phyloP scores from a whole-genome alignment of 2,329 filamentous ascomycete genomes.

The Cladophialophora carrionii region DNA sequence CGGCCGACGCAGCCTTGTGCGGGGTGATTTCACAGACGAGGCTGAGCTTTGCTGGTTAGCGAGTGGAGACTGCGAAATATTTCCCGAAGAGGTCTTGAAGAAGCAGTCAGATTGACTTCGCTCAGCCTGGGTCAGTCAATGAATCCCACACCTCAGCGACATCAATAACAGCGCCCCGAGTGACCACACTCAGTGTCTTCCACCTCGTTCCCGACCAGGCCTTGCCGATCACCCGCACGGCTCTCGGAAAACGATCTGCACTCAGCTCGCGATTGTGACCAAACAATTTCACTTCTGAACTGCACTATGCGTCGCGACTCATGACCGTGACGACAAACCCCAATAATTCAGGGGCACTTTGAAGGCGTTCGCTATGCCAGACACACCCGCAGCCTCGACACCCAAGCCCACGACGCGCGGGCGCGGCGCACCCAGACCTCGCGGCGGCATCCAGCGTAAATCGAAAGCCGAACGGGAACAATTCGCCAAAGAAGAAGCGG shows the following conservation, averaged over 20 bases:
- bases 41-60: background rate
- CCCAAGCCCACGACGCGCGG: conserved; percentile 20
- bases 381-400: conserved; percentile 15
- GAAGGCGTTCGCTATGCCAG: background rate
- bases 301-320: background rate
- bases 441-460: conserved; percentile 36
- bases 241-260: background rate
- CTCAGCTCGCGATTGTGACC: background rate
- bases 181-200: background rate
- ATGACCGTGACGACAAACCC: background rate
- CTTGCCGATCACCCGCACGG: background rate
- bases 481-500: conserved; percentile 37
- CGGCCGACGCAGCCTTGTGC: conserved; percentile 1
- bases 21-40: conserved; percentile 1
- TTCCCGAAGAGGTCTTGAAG: background rate
- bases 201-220: background rate
- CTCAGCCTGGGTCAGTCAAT: background rate
- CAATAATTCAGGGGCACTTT: background rate
- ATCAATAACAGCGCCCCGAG: background rate
- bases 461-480: conserved; percentile 38
- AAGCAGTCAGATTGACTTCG: background rate
- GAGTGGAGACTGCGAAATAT: background rate
- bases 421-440: conserved; percentile 28
- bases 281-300: background rate
- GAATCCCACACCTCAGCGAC: background rate